These are phyloP conservation scores for Physcia stellaris DNA, from an alignment of 495 filamentous ascomycete genomes.

Conservation along the genomic window DNA sequence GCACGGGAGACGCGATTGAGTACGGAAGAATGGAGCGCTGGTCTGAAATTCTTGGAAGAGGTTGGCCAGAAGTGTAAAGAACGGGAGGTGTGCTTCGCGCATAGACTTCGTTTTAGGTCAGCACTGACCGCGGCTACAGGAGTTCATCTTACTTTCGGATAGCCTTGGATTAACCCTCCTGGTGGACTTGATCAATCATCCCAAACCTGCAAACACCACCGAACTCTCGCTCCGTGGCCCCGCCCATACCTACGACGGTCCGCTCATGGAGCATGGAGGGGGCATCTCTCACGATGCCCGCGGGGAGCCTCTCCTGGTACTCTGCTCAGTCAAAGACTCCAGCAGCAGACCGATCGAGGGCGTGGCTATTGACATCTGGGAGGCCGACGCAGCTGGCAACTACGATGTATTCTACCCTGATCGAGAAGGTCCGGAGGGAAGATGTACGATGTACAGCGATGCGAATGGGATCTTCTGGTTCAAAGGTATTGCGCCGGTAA, in stretches of 20 bases:
- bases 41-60: constrained; percentile 53
- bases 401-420: constrained; percentile 83
- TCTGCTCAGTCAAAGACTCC: constrained; percentile 63
- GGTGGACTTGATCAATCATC: constrained; percentile 85
- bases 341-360: constrained; percentile 49
- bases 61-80: constrained; percentile 59
- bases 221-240: constrained; percentile 85
- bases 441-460: constrained; percentile 64
- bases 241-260: constrained; percentile 86
- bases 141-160: constrained; percentile 92
- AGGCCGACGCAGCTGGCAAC: constrained; percentile 72
- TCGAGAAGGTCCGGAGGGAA: constrained; percentile 57
- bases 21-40: constrained; percentile 67
- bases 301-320: constrained; percentile 59
- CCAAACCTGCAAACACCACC: constrained; percentile 60
- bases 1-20: constrained; percentile 71
- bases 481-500: constrained; percentile 71
- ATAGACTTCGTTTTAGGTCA: background rate
- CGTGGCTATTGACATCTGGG: constrained; percentile 86
- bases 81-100: constrained; percentile 51
- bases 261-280: constrained; percentile 45
- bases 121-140: too few relatives aligned
- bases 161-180: constrained; percentile 79
- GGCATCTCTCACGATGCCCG: constrained; percentile 58
- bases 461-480: constrained; percentile 73